These are phyloP conservation scores for Skeletonema menzelii DNA, from an alignment of 108 stramenopile species.

Conservation along the genomic window DNA sequence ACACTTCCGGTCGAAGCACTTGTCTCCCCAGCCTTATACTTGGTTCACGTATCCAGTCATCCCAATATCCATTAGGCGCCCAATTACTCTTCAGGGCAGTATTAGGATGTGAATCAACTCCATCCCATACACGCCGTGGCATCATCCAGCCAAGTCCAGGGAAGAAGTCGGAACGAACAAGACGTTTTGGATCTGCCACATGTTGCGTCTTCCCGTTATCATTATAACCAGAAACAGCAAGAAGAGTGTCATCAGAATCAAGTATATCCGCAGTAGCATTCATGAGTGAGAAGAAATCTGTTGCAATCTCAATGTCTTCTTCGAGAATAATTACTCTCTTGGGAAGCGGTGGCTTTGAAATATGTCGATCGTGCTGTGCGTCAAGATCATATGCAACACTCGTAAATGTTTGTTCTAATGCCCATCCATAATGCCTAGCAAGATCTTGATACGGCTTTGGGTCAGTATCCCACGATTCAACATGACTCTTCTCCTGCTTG, in stretches of 20 bases:
- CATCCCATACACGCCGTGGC: conserved; percentile 70
- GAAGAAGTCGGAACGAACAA: conserved; percentile 91
- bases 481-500: conserved; percentile 7
- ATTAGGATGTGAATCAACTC: conserved; percentile 31
- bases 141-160: conserved; percentile 98
- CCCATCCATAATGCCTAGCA: conserved; percentile 85
- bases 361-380: conserved; percentile 19
- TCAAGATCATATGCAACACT: conserved; percentile 15
- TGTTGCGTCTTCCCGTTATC: conserved; percentile 83
- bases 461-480: conserved; percentile 13
- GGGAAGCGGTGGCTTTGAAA: conserved; percentile 16
- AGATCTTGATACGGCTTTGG: conserved; percentile 60
- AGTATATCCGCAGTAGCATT: conserved; percentile 77
- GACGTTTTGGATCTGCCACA: conserved; percentile 52
- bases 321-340: conserved; percentile 86
- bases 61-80: conserved; percentile 87
- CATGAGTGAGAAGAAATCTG: conserved; percentile 92
- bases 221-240: conserved; percentile 94
- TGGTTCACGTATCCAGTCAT: conserved; percentile 96
- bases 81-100: conserved; percentile 62
- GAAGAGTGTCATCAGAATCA: conserved; percentile 66
- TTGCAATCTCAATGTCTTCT: conserved; percentile 89
- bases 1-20: conserved; percentile 82
- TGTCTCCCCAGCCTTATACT: conserved; percentile 76
- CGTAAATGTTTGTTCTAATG: conserved; percentile 72